phyloP scores from a whole-genome alignment of 352 stramenopile species.

The Phytophthora podocarpi region DNA sequence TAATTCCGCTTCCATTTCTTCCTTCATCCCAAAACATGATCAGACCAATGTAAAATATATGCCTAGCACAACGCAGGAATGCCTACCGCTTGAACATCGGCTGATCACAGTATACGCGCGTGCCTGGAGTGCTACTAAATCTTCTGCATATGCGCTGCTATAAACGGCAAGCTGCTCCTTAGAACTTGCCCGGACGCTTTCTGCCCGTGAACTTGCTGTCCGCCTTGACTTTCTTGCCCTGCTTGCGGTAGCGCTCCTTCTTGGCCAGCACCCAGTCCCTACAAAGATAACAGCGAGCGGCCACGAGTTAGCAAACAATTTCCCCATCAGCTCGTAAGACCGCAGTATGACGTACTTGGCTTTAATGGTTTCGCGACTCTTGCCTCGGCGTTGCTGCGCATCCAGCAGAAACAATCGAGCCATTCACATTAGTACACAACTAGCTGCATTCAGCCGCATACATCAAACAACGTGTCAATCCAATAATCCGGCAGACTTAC shows the following conservation, averaged over 20 bases:
- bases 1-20: slow-evolving; percentile 18
- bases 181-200: slow-evolving; percentile 96
- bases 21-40: slow-evolving; percentile 29
- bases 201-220: slow-evolving; percentile 99
- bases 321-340: background rate
- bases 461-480: background rate
- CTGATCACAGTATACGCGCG: no score
- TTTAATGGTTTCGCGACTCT: slow-evolving; percentile 64
- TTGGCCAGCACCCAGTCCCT: slow-evolving; percentile 97
- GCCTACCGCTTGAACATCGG: background rate
- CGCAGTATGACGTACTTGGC: slow-evolving; percentile 45
- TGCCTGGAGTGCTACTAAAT: slow-evolving; percentile 15
- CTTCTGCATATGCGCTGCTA: slow-evolving; percentile 22
- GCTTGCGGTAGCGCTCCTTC: slow-evolving; percentile 97
- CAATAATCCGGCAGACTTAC: slow-evolving; percentile 30
- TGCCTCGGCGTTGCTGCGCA: slow-evolving; percentile 54
- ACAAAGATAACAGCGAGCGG: slow-evolving; percentile 30
- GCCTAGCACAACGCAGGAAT: slow-evolving; percentile 27
- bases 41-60: slow-evolving; percentile 65
- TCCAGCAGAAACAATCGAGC: background rate
- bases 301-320: slow-evolving; percentile 3
- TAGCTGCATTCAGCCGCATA: background rate
- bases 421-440: slow-evolving; percentile 2
- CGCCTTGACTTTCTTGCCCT: slow-evolving; percentile 96
- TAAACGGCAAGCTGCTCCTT: slow-evolving; percentile 33